Evolutionary conservation across 2,329 filamentous ascomycete species (phyloP), one percentile per base, ranked within the genome.

Genomic region (Neurospora sp.): DNA sequence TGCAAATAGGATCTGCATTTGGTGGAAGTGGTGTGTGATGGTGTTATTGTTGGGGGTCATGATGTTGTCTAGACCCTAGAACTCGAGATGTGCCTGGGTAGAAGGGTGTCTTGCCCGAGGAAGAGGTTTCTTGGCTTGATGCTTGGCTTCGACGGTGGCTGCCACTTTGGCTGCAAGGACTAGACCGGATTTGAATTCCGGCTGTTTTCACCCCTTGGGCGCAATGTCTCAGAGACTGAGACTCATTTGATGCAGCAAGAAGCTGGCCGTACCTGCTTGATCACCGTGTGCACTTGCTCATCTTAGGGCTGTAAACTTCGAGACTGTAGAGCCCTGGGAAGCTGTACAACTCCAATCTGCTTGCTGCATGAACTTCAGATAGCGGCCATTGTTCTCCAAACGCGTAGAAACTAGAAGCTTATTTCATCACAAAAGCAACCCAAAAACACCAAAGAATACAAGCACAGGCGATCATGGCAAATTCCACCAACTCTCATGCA

Each of bases 401-500:
- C 6, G 0, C 3, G 6, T 58, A 58, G 46, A 58, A 17, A 33
- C 7, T 52, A 1, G 23, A 33, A 4, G 28, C 17, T n/a, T 19
- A 8, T 9, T n/a, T 23, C 28, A 1, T 10, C n/a, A 5, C 10
- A 11, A 52, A 52, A 23, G 8, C 10, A 19, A 19, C 9, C 42
- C 19, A 28, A 58, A 17, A 17, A 58, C 13, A 58, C 1, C 23
- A 17, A 17, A 4, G 0, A 33, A 5, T 1, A 28, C 1, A 28
- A 28, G 28, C 4, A 62, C 23, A 62, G 23, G 5, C 7, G 10
- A 62, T 58, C 43, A 81, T 19, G 80, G 80, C 42, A 80, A 73
- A 36, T 84, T 83, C 84, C 85, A 91, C 90, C 90, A 93, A 19
- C 83, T 84, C 81, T 93, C 91, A 76, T 92, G 86, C 68, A 91